Base-by-base conservation (phyloP, 352 stramenopile genomes). In the Phytophthora megakarya region DNA sequence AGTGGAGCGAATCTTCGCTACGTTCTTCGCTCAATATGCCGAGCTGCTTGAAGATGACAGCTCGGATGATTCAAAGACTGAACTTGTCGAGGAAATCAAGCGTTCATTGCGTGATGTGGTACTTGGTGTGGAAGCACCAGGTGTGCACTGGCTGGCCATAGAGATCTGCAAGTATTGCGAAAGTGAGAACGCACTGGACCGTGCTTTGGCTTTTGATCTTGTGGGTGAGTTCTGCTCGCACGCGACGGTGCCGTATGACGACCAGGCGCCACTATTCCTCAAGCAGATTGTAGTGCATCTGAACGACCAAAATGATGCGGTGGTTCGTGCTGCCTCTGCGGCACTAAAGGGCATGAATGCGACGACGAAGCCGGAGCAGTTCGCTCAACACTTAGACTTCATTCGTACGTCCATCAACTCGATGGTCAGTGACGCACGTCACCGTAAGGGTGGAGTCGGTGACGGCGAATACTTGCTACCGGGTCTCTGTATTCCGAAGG, bases 381-480 rank as follows among this genome's bases (percentile, higher is more conserved):
- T 99, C 53, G 77, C 92, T 21, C 89, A 93, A n/a, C 91, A 99
- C 67, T 76, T 99, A 43, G 90, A 98, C 70, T 99, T 99, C 58
- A 98, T 99, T 62, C 88, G 95, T 26, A 98, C 98, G 72, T 92
- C 97, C 5, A 97, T 99, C 70, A 97, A 96, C 51, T 98, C 93
- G 57, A 91, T 99, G 76, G 97, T 99, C 42, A 98, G 90, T 67
- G 95, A 98, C 72, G 95, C 95, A 51, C 85, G 96, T 61, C 92
- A 97, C 75, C 81, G 93, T 65, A 98, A 98, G 76, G 96, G 96
- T 53, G 88, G 88, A 23, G 82, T 95, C 0, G 88, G 86, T 15
- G 76, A 74, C 15, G 83, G 83, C 43, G 86, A 91, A 45, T 96
- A 90, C 55, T 52, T 95, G 70, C 68, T 96, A 19, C 86, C 86